A percentile compares a stretch with the other conserved stretches of the same genome.
phyloP scores from a whole-genome alignment of 2,329 filamentous ascomycete species.

The Aspergillus neoniger region DNA sequence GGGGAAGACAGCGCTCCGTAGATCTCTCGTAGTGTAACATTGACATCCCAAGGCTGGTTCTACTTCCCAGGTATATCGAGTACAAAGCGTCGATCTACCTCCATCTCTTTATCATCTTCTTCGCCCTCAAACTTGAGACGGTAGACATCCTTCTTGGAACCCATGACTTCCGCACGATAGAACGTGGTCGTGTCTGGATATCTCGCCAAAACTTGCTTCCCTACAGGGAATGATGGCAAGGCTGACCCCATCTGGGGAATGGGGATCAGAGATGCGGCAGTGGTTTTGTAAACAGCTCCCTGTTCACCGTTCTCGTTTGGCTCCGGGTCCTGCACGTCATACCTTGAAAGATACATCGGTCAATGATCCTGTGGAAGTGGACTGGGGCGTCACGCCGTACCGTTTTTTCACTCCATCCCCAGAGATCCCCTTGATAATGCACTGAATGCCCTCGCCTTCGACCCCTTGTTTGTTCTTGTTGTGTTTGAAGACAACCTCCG shows the following conservation, averaged over 20 bases:
- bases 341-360: constrained; percentile 48
- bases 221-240: constrained; percentile 63
- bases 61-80: constrained; percentile 66
- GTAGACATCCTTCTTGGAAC: constrained; percentile 57
- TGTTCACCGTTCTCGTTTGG: constrained; percentile 70
- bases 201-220: constrained; percentile 73
- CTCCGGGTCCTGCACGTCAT: constrained; percentile 78
- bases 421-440: constrained; percentile 72
- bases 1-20: background rate
- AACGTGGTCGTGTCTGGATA: constrained; percentile 86
- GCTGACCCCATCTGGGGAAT: constrained; percentile 65
- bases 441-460: constrained; percentile 65
- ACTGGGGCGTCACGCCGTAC: constrained; percentile 29
- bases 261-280: constrained; percentile 73
- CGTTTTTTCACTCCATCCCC: constrained; percentile 72
- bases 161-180: constrained; percentile 80
- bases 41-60: constrained; percentile 2
- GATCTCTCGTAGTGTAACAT: background rate
- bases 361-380: constrained; percentile 14
- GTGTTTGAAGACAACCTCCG: constrained; percentile 54
- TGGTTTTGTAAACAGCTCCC: constrained; percentile 64
- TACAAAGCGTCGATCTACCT: constrained; percentile 74
- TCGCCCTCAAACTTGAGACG: constrained; percentile 76
- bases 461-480: constrained; percentile 54
- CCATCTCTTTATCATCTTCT: constrained; percentile 70